Evolutionary conservation across 2,329 filamentous ascomycete species (phyloP).

Genomic region (Coniochaeta prunicola): DNA sequence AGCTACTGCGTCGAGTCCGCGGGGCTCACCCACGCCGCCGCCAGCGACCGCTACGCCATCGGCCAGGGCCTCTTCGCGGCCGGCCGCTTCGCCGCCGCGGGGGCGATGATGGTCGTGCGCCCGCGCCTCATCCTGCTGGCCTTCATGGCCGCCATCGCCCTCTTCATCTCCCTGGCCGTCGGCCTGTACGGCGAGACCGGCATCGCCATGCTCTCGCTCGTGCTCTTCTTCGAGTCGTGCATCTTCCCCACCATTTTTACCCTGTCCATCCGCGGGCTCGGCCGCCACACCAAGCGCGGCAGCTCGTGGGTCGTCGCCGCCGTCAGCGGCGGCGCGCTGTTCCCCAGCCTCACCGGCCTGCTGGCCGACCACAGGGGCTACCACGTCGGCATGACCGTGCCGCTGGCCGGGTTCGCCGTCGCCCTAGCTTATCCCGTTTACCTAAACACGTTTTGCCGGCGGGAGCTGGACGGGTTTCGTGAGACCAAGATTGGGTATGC

Average conservation of each 20-base stretch:
- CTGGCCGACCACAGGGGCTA: conserved; percentile 56
- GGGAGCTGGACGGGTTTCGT: conserved; percentile 45
- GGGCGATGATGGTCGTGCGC: conserved; percentile 56
- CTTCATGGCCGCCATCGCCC: conserved; percentile 55
- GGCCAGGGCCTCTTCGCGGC: conserved; percentile 65
- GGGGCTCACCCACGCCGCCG: conserved; percentile 39
- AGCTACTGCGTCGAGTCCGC: conserved; percentile 58
- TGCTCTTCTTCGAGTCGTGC: conserved; percentile 71
- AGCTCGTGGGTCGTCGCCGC: conserved; percentile 63
- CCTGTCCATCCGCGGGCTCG: conserved; percentile 65
- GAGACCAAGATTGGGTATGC: conserved; percentile 28
- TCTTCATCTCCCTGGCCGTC: conserved; percentile 48
- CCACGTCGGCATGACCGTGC: conserved; percentile 57
- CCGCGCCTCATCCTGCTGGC: conserved; percentile 60
- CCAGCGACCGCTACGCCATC: conserved; percentile 61
- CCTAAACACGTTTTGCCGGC: conserved; percentile 48
- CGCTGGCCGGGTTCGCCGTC: conserved; percentile 47
- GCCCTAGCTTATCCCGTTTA: conserved; percentile 47
- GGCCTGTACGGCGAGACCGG: conserved; percentile 33
- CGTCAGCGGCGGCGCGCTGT: conserved; percentile 63
- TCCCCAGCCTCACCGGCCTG: conserved; percentile 62
- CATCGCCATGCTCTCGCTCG: conserved; percentile 55
- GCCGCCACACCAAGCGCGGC: conserved; percentile 67
- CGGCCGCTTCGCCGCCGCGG: conserved; percentile 60
- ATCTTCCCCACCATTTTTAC: conserved; percentile 79